Base-by-base conservation (phyloP, 208 protist species). In the Leishmania mexicana region DNA sequence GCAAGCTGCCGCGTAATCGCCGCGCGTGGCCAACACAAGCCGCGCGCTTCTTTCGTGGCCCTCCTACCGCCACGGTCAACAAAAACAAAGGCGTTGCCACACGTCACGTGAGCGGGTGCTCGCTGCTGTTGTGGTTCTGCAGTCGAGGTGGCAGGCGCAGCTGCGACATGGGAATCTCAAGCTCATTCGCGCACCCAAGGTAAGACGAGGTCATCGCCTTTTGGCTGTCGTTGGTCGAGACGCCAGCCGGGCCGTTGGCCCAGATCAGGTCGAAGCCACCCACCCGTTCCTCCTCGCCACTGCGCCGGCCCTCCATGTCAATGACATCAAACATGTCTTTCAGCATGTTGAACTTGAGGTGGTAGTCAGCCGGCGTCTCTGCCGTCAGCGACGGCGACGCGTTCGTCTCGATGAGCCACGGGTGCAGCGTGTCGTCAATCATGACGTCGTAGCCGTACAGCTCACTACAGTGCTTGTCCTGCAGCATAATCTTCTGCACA, bases 301-400 rank as follows among this genome's bases (percentile, higher is more conserved):
- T 89, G 3, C 90, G 90, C 2, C 94, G 90, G 49, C 88, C 88
- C 83, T 98, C 94, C 83, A 98, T 78, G 64, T 98, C 96, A 60
- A 98, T 84, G 17, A 98, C 90, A 77, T 96, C 96, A 73, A 98
- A 95, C 92, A 97, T 96, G 84, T 98, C 94, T 24, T 99, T 83
- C 31, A 99, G 87, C 81, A 99, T 82, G 84, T 96, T 97, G 70
- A 95, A 98, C 88, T 99, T 99, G 76, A 99, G 83, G 67, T 98
- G 89, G 62, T 99, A 98, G 75, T 99, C 98, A 21, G 90, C 89
- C 2, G 90, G 90, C 15, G 97, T 99, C 85, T 99, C 96, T 1
- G 98, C 97, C 24, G 96, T 93, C 47, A 98, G 92, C 38, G 96
- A 97, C 10, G 96, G 96, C n/a, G 94, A 96, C 60, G 95, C 94